Conservation (phyloP, 1,139 yeast genomes). For the Komagataea norvegica region DNA sequence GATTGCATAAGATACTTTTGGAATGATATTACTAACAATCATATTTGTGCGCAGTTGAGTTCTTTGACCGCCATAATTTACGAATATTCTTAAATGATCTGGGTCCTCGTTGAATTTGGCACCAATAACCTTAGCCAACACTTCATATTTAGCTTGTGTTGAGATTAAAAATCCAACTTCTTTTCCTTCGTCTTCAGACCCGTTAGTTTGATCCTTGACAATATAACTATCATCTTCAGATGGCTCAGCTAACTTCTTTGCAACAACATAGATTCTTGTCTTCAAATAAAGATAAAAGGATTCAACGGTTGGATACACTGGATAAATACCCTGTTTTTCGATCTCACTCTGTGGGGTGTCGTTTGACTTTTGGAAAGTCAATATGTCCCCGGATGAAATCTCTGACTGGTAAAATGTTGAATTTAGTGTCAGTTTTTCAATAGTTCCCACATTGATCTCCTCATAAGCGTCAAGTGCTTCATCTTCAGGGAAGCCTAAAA, state of each 20-base stretch:
- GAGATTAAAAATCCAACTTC: conserved; percentile 67
- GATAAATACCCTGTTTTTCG: conserved; percentile 23
- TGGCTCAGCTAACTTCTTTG: conserved; percentile 44
- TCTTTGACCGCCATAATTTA: conserved; percentile 53
- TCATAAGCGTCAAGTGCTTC: conserved; percentile 51
- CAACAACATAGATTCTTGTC: conserved; percentile 58
- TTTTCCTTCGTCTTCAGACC: conserved; percentile 18
- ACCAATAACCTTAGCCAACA: conserved; percentile 58
- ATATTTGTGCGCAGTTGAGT: conserved; percentile 34
- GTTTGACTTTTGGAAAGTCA: conserved; percentile 47
- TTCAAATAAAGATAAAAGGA: conserved; percentile 62
- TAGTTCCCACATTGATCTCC: conserved; percentile 63
- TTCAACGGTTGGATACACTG: conserved; percentile 34
- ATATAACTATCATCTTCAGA: conserved; percentile 51
- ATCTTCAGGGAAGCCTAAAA: conserved; percentile 41
- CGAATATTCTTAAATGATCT: conserved; percentile 58
- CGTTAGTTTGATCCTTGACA: conserved; percentile 31
- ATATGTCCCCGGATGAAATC: conserved; percentile 72
- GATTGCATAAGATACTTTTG: conserved; percentile 32
- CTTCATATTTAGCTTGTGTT: conserved; percentile 51
- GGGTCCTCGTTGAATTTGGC: conserved; percentile 51
- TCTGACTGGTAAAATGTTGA: conserved; percentile 58
- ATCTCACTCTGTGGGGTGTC: conserved; percentile 16
- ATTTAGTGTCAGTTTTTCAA: conserved; percentile 37
- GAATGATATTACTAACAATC: conserved; percentile 36